A percentile compares a stretch with the other conserved stretches of the same genome.
phyloP scores from a whole-genome alignment of 2,329 filamentous ascomycete species.

The Ophiostoma triangulosporum region DNA sequence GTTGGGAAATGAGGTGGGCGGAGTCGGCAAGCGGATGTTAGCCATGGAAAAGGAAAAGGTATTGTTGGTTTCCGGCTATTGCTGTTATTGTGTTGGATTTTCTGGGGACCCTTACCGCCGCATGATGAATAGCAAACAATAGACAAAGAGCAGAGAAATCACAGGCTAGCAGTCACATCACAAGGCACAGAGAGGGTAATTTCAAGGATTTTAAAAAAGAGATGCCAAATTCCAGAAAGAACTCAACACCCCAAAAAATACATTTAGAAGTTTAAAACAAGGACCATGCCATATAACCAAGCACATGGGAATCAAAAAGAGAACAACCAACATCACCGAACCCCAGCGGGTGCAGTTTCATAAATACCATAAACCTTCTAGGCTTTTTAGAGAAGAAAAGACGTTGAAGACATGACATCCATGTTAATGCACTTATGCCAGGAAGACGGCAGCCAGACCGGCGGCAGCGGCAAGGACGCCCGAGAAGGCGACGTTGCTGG shows the following conservation, averaged over 20 bases:
- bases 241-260: slow-evolving; percentile 16
- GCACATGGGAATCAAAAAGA: slow-evolving; percentile 14
- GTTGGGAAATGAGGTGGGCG: background rate
- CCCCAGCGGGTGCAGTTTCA: slow-evolving; percentile 11
- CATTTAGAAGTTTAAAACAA: slow-evolving; percentile 35
- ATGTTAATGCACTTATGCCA: slow-evolving; percentile 31
- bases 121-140: too few relatives aligned
- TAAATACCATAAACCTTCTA: slow-evolving; percentile 25
- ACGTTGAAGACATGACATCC: slow-evolving; percentile 3
- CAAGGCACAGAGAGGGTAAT: background rate
- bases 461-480: slow-evolving; percentile 39
- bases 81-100: too few relatives aligned
- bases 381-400: slow-evolving; percentile 24
- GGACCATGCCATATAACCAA: background rate
- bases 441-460: slow-evolving; percentile 39
- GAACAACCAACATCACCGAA: slow-evolving; percentile 20
- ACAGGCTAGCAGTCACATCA: too few relatives aligned
- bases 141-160: background rate
- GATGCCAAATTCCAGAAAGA: slow-evolving; percentile 1
- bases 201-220: slow-evolving; percentile 10
- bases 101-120: too few relatives aligned
- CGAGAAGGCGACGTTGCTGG: slow-evolving; percentile 39
- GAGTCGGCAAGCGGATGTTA: too few relatives aligned
- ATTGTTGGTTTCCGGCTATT: too few relatives aligned
- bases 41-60: too few relatives aligned